Evolutionary conservation across 2,329 filamentous ascomycete species (phyloP).

Genomic region (Parafenestella ontariensis): DNA sequence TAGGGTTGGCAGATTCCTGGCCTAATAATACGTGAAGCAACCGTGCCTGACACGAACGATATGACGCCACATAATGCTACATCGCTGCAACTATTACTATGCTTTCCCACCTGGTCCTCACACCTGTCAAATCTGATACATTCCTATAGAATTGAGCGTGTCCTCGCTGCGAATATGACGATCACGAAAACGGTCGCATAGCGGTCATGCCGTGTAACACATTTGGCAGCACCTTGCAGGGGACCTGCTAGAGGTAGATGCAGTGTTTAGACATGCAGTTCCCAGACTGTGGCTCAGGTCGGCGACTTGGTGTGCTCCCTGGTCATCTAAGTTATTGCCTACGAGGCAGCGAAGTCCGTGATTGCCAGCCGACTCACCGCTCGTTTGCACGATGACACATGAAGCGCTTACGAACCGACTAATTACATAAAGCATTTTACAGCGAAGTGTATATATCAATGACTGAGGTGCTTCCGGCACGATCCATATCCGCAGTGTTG

Average conservation of each 20-base stretch:
- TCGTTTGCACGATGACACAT: background rate
- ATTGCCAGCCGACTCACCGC: conserved; percentile 4
- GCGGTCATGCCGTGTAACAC: conserved; percentile 10
- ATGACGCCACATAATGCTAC: background rate
- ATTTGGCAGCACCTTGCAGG: conserved; percentile 8
- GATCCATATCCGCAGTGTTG: no score
- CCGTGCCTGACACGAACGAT: background rate
- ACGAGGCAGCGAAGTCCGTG: background rate
- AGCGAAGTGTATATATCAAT: no score
- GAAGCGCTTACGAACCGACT: background rate
- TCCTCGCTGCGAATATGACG: background rate
- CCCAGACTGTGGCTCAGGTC: conserved; percentile 39
- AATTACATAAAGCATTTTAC: background rate
- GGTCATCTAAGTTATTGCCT: background rate
- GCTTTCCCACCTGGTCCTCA: background rate
- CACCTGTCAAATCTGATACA: no score
- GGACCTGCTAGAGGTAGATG: background rate
- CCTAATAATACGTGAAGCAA: background rate
- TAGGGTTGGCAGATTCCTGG: background rate
- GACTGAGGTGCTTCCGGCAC: no score
- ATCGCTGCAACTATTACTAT: background rate
- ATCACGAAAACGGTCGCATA: conserved; percentile 4
- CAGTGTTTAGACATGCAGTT: conserved; percentile 11
- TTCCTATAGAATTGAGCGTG: no score
- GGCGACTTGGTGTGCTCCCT: conserved; percentile 26